Evolutionary conservation across 495 filamentous ascomycete species (phyloP).

Genomic region (Penicillium lividum): DNA sequence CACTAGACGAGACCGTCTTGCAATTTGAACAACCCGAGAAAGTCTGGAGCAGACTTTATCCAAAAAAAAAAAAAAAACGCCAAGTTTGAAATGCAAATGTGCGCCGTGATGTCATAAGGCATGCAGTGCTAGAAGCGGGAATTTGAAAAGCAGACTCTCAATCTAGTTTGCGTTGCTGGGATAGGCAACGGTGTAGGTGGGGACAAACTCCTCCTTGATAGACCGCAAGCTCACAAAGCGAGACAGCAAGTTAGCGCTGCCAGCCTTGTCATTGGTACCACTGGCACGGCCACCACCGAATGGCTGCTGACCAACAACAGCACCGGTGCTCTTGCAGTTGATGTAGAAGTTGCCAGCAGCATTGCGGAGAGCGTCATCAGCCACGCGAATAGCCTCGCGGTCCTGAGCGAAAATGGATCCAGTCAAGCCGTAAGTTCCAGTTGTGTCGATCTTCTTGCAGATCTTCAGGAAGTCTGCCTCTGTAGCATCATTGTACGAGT

Average conservation of each 20-base stretch:
- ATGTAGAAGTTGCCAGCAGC: constrained; percentile 88
- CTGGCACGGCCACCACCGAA: constrained; percentile 85
- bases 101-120: constrained; percentile 31
- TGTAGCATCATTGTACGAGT: constrained; percentile 59
- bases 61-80: constrained; percentile 18
- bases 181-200: constrained; percentile 69
- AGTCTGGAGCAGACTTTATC: neutral
- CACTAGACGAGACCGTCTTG: neutral
- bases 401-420: constrained; percentile 78
- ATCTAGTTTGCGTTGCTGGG: constrained; percentile 66
- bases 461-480: constrained; percentile 53
- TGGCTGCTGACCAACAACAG: constrained; percentile 89
- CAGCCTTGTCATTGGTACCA: constrained; percentile 92
- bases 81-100: constrained; percentile 27
- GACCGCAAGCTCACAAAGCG: constrained; percentile 82
- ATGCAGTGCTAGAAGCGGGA: constrained; percentile 12
- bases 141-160: neutral
- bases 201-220: constrained; percentile 87
- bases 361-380: constrained; percentile 74
- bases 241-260: constrained; percentile 70
- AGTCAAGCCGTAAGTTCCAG: constrained; percentile 76
- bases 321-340: constrained; percentile 91
- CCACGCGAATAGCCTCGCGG: constrained; percentile 62
- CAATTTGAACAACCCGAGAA: neutral
- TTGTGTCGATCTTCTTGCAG: constrained; percentile 60